Base-by-base conservation (phyloP, 1,284 basidiomycete species). In the Cryptococcus jaspeensis region DNA sequence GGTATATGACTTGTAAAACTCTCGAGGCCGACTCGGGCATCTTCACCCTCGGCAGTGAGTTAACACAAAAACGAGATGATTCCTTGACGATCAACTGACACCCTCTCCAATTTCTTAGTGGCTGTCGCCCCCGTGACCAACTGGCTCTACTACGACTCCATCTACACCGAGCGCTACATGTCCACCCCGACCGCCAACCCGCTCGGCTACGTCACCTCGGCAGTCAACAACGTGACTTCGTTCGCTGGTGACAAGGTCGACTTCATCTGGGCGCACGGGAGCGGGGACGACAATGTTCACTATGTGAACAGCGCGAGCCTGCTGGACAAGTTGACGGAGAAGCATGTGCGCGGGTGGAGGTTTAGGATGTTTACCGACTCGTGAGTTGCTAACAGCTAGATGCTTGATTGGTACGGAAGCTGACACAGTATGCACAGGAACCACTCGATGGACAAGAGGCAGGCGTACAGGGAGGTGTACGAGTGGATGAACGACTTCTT, bases 291-390 rank as follows among this genome's bases (percentile, higher is more conserved):
- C 72, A 97, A 97, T 70, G 82, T 96, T 38, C 95, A 98, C 75
- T 94, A 86, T 67, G 84, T 87, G 39, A 95, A 98, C 78, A 87
- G 88, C 55, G 93, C 92, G 4, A 89, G 90, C 66, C 72, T 98
- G 66, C 78, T 98, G 46, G 95, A 98, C 75, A 90, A 94, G 84
- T 83, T 99, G 63, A 97, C 92, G 0, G 81, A 81, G 66, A 84
- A 81, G 18, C 80, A 86, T 53, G 84, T 97, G 37, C 81, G 89
- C 60, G 84, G 84, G 40, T 98, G 88, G 79, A 81, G 87, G 67
- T 96, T 97, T 78, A 84, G 94, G 70, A 91, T 96, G 89, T 99
- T 98, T 78, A 92, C 92, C 25, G 95, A 99, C 76, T 92, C 89
- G 87, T 89, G 62, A 61, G 82, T 76, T 28, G 48, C 35, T 39